Evolutionary conservation across 148 eudicot genomes (phyloP), one percentile per base, ranked within the genome.

Genomic region (Polygonum aviculare): DNA sequence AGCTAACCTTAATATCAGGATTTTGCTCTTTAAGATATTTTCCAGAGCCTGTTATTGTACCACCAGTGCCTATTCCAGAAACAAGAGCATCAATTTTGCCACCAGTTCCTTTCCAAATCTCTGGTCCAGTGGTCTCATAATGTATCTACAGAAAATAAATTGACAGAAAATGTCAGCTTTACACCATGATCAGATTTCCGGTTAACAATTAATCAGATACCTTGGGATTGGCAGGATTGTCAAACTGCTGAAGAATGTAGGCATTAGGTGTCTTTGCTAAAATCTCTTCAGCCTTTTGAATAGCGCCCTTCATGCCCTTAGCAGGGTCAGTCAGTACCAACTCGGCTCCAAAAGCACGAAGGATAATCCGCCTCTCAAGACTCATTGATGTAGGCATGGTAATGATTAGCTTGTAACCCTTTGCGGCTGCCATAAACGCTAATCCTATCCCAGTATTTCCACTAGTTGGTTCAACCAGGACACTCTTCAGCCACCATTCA

Each of bases 221-320:
- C 98, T 93, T 88, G 40, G 96, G 96, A 74, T 93, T 93, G 41
- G 98, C 93, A 76, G 98, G 90, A 74, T 93, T 93, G 57, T 89
- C 96, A 82, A 90, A 93, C 77, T 93, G 98, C 80, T 88, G 90
- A 59, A 93, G 91, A 45, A 90, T 85, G 79, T 84, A 90, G 39
- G 90, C 77, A 79, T 90, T 87, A 4, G 96, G 96, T 39, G 96
- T 93, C 86, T 88, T 93, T 18, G 85, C 87, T 65, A 82, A 77
- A 76, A 93, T 86, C 81, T 93, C 98, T 74, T 90, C 91, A 54
- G 96, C 98, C 88, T 90, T 91, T 54, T 78, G 80, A 67, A 93
- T 83, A 78, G 90, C 91, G 22, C 96, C 98, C 79, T 90, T 89
- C 91, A 93, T 69, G 26, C 83, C 80, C 55, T 74, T 78, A n/a